These are phyloP conservation scores for Pugionium dolabratum DNA, from an alignment of 345 rosid genomes.

Conservation along the genomic window DNA sequence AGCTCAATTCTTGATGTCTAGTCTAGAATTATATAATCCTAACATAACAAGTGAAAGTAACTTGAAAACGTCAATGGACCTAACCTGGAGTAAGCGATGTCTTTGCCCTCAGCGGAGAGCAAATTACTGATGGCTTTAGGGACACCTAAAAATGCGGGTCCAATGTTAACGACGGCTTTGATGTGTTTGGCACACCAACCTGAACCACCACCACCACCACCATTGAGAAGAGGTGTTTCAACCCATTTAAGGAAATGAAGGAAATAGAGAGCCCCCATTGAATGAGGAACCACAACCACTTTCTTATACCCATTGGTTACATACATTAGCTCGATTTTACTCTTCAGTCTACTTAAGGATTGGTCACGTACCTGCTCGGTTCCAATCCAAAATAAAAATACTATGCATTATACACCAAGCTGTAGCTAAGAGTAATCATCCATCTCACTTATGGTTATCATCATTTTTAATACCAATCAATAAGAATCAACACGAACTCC, in stretches of 20 bases:
- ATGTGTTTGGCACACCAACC: conserved; percentile 72
- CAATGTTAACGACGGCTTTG: conserved; percentile 68
- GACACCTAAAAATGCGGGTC: conserved; percentile 66
- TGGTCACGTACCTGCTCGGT: conserved; percentile 64
- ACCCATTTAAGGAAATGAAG: conserved; percentile 91
- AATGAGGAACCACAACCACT: conserved; percentile 85
- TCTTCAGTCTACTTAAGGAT: conserved; percentile 73
- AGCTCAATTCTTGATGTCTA: no score
- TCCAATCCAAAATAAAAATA: conserved; percentile 22
- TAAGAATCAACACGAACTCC: no score
- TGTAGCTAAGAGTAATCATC: no score
- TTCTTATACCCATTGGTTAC: conserved; percentile 57
- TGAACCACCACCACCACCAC: conserved; percentile 64
- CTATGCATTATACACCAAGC: not conserved
- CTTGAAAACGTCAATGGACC: not conserved
- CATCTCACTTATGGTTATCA: no score
- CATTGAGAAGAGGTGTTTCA: conserved; percentile 58
- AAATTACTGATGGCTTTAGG: conserved; percentile 64
- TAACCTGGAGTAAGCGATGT: conserved; percentile 57
- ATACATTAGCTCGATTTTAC: conserved; percentile 71
- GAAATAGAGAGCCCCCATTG: conserved; percentile 72
- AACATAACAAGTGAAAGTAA: conserved; percentile 1
- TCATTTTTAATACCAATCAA: no score
- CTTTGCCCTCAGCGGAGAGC: conserved; percentile 62
- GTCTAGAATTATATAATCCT: not conserved